Base-by-base conservation (phyloP, 768 basidiomycete genomes). In the Hemileccinum impolitum region DNA sequence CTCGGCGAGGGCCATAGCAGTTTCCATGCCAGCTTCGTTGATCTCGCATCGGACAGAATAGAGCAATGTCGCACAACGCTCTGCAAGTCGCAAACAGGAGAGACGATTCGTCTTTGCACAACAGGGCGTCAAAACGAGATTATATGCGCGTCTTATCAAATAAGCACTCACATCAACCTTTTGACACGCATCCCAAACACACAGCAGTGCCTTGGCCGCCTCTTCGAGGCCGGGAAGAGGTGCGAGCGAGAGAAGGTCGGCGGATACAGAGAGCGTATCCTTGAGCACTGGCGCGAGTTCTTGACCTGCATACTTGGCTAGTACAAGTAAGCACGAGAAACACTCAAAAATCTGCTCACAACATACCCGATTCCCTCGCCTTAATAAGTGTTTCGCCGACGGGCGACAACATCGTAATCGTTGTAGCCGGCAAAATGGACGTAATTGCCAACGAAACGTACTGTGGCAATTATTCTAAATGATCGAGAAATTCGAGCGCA, bases 61-160 rank as follows among this genome's bases (percentile, higher is more conserved):
- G 3, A 90, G 73, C 15, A 84, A 76, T 13, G 79, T 79, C 0
- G 87, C 87, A 52, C 86, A 88, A 23, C 85, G 79, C 55, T 87
- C 81, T 0, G 85, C 85, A 8, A 90, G 73, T 10, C 85, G 81
- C 25, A 90, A 71, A 56, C 84, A 87, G 1, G 79, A 77, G 12
- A 84, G 68, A 15, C 84, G 74, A 52, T 90, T 88, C 54, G 78
- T 79, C 87, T 90, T 41, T 34, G 35, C 8, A 25, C 10, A 40
- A 4, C 5, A 41, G 30, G 3, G 4, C 1, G 6, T 45, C 8
- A 54, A 32, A 28, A 26, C 19, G 14, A 37, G 43, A n/a, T 23
- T 28, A 23, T 50, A 44, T 8, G 28, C 12, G 18, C n/a, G 13
- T 18, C 31, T 10, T 9, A 49, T 41, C 11, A 12, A 31, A 31